Base-by-base conservation (phyloP, 768 basidiomycete species). In the Cytidiella melzeri region DNA sequence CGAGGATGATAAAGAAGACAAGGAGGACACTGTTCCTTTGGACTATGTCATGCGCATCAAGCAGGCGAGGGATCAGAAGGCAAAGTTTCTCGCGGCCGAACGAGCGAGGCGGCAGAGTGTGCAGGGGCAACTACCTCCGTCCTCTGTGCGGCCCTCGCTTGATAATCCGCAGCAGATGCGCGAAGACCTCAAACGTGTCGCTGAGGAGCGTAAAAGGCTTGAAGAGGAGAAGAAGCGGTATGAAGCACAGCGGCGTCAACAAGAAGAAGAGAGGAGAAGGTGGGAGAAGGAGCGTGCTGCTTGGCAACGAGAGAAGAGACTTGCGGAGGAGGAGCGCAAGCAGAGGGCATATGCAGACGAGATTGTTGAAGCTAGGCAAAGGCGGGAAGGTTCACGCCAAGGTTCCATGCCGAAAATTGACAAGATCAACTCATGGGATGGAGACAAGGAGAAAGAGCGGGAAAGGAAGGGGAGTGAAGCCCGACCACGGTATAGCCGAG, bases 51-150 rank as follows among this genome's bases (percentile, higher is more conserved):
- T 86, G 59, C 81, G 83, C 46, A 76, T 76, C 63, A 83, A 81
- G 69, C 83, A 82, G 71, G 79, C 79, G 57, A 80, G 81, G 39
- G 84, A 83, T 64, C 80, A 85, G 65, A 84, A 84, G 68, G 81
- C 80, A 39, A 75, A 66, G 39, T 84, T 87, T 57, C 69, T 87
- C 43, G 75, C 76, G 56, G 72, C 72, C 27, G 77, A 77, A 55
- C 59, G 64, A 43, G 65, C 60, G 24, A 67, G 62, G 40, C 45
- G 54, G 6, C 19, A 47, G 13, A 45, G 46, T 20, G 30, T 13
- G 36, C 34, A 40, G 46, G 36, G 15, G 28, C 46, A 36, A 20
- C 34, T 15, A 5, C 30, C 30, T 15, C 30, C 30, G 30, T 43
- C 20, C 2, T 10, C 27, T 13, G 18, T n/a, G 55, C 53, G 57